Evolutionary conservation across 345 rosid genomes (phyloP).

Genomic region (Eucalyptus pumila): DNA sequence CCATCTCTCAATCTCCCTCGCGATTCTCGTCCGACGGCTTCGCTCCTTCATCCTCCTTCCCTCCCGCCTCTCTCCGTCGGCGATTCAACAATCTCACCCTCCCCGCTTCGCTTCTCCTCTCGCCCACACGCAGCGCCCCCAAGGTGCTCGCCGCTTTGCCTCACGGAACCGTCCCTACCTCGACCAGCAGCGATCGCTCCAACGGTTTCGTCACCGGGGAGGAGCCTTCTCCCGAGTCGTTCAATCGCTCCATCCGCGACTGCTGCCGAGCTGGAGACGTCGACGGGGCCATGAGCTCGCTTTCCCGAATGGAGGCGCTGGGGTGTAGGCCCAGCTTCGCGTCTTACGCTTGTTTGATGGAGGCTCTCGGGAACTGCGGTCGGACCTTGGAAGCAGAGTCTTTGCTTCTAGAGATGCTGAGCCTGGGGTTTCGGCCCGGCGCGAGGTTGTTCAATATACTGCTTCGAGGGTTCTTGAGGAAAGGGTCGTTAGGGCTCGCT

Average conservation of each 20-base stretch:
- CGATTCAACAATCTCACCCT: background rate
- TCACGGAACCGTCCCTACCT: background rate
- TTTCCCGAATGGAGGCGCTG: conserved; percentile 38
- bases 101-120: background rate
- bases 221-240: conserved; percentile 14
- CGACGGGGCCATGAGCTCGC: conserved; percentile 34
- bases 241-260: conserved; percentile 29
- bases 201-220: background rate
- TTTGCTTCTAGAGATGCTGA: conserved; percentile 34
- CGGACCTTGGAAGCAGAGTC: conserved; percentile 59
- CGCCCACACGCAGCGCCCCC: background rate
- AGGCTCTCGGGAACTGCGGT: conserved; percentile 27
- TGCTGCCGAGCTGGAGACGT: conserved; percentile 30
- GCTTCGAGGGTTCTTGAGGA: conserved; percentile 42
- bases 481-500: conserved; percentile 41
- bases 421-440: conserved; percentile 17
- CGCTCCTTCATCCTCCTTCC: background rate
- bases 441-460: conserved; percentile 20
- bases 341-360: conserved; percentile 32
- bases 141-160: background rate
- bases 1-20: background rate
- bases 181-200: background rate
- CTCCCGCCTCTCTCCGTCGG: background rate
- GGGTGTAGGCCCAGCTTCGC: conserved; percentile 20
- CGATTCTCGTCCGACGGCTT: background rate